Percentiles rank a stretch among this genome's conserved stretches.
Evolutionary conservation across 2,329 filamentous ascomycete genomes (phyloP).

Genomic region (Trichoderma sp.): DNA sequence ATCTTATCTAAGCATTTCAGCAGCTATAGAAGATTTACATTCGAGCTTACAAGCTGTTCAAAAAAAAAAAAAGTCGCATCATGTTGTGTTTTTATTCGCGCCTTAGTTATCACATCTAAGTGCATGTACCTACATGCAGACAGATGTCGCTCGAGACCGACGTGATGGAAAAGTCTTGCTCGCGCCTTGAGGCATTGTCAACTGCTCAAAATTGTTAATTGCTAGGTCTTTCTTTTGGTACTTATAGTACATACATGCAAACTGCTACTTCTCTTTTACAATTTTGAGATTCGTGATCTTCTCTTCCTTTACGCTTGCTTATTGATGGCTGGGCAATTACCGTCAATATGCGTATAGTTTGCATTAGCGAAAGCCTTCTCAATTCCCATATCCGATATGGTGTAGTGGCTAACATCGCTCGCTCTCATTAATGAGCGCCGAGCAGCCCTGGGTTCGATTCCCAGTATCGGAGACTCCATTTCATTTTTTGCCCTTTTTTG

Average conservation of each 20-base stretch:
- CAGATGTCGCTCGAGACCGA: neutral
- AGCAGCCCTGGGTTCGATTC: conserved; percentile 32
- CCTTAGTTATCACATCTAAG: neutral
- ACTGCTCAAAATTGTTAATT: neutral
- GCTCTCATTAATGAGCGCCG: conserved; percentile 30
- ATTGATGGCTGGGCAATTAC: neutral
- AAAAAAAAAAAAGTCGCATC: neutral
- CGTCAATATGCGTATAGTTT: neutral
- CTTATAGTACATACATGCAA: neutral
- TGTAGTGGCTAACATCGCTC: conserved; percentile 46
- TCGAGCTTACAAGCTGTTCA: neutral
- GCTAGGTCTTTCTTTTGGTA: neutral
- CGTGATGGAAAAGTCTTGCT: neutral
- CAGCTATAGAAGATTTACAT: neutral
- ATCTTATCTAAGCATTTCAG: neutral
- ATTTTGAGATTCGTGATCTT: neutral
- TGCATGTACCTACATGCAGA: no score
- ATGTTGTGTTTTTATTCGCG: no score
- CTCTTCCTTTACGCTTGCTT: neutral
- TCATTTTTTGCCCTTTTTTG: neutral
- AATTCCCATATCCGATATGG: conserved; percentile 38
- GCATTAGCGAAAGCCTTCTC: neutral
- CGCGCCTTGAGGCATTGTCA: neutral
- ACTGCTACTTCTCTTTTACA: neutral
- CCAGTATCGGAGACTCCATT: conserved; percentile 28